Conservation (phyloP, 2,329 filamentous ascomycete species). For the Epichloe sibirici region DNA sequence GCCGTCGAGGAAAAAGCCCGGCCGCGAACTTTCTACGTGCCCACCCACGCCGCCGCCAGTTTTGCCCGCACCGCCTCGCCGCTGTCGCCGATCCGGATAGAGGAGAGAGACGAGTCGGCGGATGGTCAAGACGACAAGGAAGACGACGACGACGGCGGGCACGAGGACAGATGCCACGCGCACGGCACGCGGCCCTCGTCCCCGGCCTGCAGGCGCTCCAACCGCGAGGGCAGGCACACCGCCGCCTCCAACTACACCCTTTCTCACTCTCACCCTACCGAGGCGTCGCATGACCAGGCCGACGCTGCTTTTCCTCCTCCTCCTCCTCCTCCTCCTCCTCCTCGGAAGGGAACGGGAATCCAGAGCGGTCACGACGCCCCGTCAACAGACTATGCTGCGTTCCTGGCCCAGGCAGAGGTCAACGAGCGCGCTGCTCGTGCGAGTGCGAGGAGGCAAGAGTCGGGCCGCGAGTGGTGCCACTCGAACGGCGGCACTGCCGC, state of each 20-base stretch:
- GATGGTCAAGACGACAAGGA: background rate
- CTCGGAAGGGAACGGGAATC: no score
- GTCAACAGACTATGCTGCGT: conserved; percentile 13
- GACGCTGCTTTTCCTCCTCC: no score
- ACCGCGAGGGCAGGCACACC: no score
- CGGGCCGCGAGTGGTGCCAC: background rate
- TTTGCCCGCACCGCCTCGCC: conserved; percentile 12
- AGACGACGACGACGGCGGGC: no score
- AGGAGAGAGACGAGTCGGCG: conserved; percentile 6
- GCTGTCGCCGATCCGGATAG: conserved; percentile 9
- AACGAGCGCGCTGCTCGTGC: conserved; percentile 5
- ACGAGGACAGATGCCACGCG: no score
- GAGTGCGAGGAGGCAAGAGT: background rate
- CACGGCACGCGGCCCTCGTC: no score
- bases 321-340: no score
- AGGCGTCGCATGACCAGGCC: no score
- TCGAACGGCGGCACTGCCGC: no score
- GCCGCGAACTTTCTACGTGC: conserved; percentile 12
- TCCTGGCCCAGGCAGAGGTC: conserved; percentile 11
- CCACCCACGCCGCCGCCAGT: conserved; percentile 19
- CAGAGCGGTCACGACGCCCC: background rate
- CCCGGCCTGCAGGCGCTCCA: no score
- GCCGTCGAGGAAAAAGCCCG: background rate
- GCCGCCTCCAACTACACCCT: no score
- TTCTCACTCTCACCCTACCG: no score